Base-by-base conservation (phyloP, 1,139 yeast species). In the Kazachstania sp. region DNA sequence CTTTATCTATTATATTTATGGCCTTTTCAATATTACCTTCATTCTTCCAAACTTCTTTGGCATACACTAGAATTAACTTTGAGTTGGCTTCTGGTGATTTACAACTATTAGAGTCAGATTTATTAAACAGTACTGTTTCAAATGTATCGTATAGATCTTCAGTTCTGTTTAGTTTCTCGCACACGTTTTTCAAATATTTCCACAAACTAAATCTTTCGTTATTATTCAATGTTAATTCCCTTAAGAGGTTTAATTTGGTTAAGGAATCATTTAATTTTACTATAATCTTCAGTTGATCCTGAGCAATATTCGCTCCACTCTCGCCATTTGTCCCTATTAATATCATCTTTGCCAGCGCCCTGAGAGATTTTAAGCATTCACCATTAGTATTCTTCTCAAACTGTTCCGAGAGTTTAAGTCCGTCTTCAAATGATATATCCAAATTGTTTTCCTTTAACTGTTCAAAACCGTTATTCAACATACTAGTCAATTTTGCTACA, bases 51-150 rank as follows among this genome's bases (percentile, higher is more conserved):
- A 73, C 70, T 56, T 85, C 94, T 52, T 81, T 81, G 0, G 95
- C 85, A 60, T 77, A 86, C 80, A 83, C 77, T 47, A 87, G 65
- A 67, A 79, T 73, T 46, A 87, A 71, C 4, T 75, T 58, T 31
- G 76, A 78, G 20, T 68, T 63, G 1, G 66, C 56, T 0, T 85
- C 82, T 47, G 82, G 72, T 0, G 70, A 60, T 2, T 39, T 29
- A 9, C 41, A 41, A 2, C 46, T 35, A 2, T 43, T 35, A 18
- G 39, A 32, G 2, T 45, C 32, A 2, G 42, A 32, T 18, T 32
- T 29, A 74, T 72, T 37, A 47, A 60, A 61, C 26, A 36, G 83
- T 77, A 64, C 50, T 9, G 68, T 67, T 37, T 78, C 78, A 57
- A 83, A 81, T 32, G 72, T 72, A 1, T 64, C 60, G 55, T 71